Evolutionary conservation across 2,329 filamentous ascomycete species (phyloP).

Genomic region (Zalaria sp.): DNA sequence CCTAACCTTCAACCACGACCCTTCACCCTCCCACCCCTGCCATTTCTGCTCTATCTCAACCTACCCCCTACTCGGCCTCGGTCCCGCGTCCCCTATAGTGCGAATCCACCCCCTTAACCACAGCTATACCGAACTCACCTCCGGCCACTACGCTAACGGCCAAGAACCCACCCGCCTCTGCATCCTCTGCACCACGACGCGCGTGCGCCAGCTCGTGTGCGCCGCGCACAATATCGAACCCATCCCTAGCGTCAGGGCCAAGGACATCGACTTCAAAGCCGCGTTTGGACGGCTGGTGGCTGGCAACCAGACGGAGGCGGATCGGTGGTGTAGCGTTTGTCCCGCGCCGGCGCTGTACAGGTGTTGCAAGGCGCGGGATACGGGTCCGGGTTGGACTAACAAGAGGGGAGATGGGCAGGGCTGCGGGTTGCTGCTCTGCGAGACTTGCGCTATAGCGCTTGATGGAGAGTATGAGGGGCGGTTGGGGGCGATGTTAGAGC

Average conservation of each 20-base stretch:
- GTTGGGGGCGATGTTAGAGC: constrained; percentile 12
- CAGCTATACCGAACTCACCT: neutral
- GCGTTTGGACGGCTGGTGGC: constrained; percentile 13
- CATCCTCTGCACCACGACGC: constrained; percentile 18
- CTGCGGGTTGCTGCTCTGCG: constrained; percentile 20
- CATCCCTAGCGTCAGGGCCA: constrained; percentile 8
- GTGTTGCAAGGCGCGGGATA: constrained; percentile 17
- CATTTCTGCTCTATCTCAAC: constrained; percentile 52
- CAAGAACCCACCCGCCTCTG: constrained; percentile 24
- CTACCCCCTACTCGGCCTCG: constrained; percentile 79
- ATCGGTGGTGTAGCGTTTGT: constrained; percentile 28
- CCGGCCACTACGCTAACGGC: constrained; percentile 15
- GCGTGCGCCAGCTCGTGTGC: constrained; percentile 23
- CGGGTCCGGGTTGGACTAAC: constrained; percentile 1
- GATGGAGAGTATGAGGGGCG: constrained; percentile 9
- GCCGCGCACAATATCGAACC: constrained; percentile 15
- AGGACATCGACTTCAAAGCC: constrained; percentile 9
- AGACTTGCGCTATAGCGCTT: constrained; percentile 12
- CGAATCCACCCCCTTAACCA: constrained; percentile 31
- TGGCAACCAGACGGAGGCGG: constrained; percentile 1
- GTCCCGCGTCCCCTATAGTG: constrained; percentile 49
- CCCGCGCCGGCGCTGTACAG: constrained; percentile 21
- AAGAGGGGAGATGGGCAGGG: constrained; percentile 5
- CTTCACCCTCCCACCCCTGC: constrained; percentile 14
- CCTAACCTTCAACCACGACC: constrained; percentile 21